Conservation (phyloP, 2,329 filamentous ascomycete genomes). For the Graphilbum fragrans region DNA sequence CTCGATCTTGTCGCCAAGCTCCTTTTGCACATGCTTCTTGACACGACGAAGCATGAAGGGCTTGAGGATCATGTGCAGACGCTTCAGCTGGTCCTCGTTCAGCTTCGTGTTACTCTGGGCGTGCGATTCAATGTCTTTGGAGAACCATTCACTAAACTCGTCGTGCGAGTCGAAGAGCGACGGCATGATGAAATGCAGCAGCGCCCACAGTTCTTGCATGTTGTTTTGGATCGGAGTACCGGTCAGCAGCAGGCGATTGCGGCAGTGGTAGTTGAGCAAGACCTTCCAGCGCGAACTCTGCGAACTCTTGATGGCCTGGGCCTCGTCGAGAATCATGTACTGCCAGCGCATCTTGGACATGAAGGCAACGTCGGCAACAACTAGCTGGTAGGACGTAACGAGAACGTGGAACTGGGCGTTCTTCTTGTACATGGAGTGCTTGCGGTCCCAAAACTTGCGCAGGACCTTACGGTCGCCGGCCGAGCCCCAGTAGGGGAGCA, state of each 20-base stretch:
- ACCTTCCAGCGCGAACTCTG: slow-evolving; percentile 96
- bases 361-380: slow-evolving; percentile 90
- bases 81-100: slow-evolving; percentile 93
- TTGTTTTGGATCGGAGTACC: slow-evolving; percentile 99
- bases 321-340: slow-evolving; percentile 99
- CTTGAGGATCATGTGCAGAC: slow-evolving; percentile 97
- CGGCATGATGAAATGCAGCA: slow-evolving; percentile 99
- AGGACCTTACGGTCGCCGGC: slow-evolving; percentile 90
- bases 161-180: slow-evolving; percentile 91
- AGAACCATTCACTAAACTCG: slow-evolving; percentile 90
- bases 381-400: slow-evolving; percentile 92
- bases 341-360: slow-evolving; percentile 99
- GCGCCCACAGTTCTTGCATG: slow-evolving; percentile 97
- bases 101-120: slow-evolving; percentile 99
- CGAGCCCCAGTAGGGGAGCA: slow-evolving; percentile 94
- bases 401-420: slow-evolving; percentile 93
- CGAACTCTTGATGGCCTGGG: slow-evolving; percentile 97
- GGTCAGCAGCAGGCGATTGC: slow-evolving; percentile 84
- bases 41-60: slow-evolving; percentile 99
- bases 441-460: slow-evolving; percentile 97
- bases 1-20: slow-evolving; percentile 97
- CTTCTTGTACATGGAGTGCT: slow-evolving; percentile 88
- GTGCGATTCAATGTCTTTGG: slow-evolving; percentile 93
- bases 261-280: slow-evolving; percentile 83
- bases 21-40: slow-evolving; percentile 99